phyloP scores from a whole-genome alignment of 257 asterid species.

The Eucommia ulmoides region DNA sequence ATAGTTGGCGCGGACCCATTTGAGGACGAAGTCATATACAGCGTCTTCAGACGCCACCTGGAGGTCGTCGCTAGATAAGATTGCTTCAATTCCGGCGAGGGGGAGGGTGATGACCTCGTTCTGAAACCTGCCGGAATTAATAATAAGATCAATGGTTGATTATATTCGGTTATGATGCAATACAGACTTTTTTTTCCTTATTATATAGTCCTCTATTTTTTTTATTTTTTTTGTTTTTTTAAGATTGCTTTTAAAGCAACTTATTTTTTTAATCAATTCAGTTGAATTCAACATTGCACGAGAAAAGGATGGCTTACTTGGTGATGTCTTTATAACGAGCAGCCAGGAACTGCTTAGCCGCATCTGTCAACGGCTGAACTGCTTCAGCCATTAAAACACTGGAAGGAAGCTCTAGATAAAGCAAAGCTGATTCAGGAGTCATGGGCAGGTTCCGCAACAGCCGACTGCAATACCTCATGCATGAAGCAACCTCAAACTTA shows the following conservation, averaged over 20 bases:
- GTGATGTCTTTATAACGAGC: slow-evolving; percentile 56
- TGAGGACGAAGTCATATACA: slow-evolving; percentile 59
- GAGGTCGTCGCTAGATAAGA: slow-evolving; percentile 57
- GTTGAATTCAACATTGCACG: too few species aligned
- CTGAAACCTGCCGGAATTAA: slow-evolving; percentile 31
- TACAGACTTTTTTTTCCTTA: too few species aligned
- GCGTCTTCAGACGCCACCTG: slow-evolving; percentile 81
- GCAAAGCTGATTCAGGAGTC: slow-evolving; percentile 84
- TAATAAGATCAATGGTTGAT: too few species aligned
- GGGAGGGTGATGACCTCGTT: slow-evolving; percentile 71
- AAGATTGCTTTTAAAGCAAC: too few species aligned
- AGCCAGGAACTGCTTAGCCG: slow-evolving; percentile 71
- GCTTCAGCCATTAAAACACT: slow-evolving; percentile 56
- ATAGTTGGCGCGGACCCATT: slow-evolving; percentile 67
- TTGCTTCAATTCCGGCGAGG: slow-evolving; percentile 65
- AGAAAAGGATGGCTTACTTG: slow-evolving; percentile 71
- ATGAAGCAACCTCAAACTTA: slow-evolving; percentile 74
- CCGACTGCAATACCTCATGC: slow-evolving; percentile 80
- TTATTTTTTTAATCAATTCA: too few species aligned
- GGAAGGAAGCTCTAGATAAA: slow-evolving; percentile 83
- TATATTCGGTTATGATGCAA: too few species aligned
- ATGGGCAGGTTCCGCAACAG: slow-evolving; percentile 46
- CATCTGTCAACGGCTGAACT: slow-evolving; percentile 62
- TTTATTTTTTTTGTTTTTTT: too few species aligned
- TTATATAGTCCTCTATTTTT: too few species aligned